A percentile compares a stretch with the other conserved stretches of the same genome.
Evolutionary conservation across 139 green algal genomes (phyloP).

Genomic region (Coelastrella sp.): DNA sequence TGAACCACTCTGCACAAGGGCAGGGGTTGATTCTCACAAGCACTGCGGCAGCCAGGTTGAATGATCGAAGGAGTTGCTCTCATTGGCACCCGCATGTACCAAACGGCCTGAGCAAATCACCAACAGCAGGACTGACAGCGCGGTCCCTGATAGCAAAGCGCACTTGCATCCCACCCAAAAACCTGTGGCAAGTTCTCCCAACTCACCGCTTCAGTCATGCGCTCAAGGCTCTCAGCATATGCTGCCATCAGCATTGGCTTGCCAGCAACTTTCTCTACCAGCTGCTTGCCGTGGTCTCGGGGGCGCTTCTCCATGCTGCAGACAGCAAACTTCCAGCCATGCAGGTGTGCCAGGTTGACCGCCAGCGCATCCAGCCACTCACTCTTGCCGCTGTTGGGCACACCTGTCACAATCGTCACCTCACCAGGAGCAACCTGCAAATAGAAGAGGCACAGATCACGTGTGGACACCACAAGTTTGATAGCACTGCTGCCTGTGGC

Average conservation of each 20-base stretch:
- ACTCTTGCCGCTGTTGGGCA: slow-evolving; percentile 97
- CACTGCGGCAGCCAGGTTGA: too few relatives aligned
- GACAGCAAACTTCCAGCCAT: slow-evolving; percentile 91
- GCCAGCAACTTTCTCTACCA: slow-evolving; percentile 53
- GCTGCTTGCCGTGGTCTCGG: slow-evolving; percentile 44
- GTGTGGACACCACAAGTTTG: background rate
- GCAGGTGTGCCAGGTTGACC: slow-evolving; percentile 81
- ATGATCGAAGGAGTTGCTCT: too few relatives aligned
- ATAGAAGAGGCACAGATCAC: background rate
- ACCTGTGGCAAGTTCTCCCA: too few relatives aligned
- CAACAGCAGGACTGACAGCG: background rate
- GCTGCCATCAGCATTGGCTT: slow-evolving; percentile 21
- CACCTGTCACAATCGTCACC: slow-evolving; percentile 95
- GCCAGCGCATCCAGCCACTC: slow-evolving; percentile 97
- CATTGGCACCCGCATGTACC: too few relatives aligned
- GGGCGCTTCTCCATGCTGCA: slow-evolving; percentile 91
- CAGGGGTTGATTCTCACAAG: too few relatives aligned
- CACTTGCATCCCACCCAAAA: too few relatives aligned
- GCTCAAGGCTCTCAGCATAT: slow-evolving; percentile 11
- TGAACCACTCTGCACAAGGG: too few relatives aligned
- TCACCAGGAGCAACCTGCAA: slow-evolving; percentile 77
- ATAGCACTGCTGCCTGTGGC: too few relatives aligned
- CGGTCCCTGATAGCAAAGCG: too few relatives aligned
- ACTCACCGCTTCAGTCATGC: slow-evolving; percentile 24
- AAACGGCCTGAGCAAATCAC: too few relatives aligned